These are phyloP conservation scores for Candida montana DNA, from an alignment of 805 yeast species.

Conservation along the genomic window DNA sequence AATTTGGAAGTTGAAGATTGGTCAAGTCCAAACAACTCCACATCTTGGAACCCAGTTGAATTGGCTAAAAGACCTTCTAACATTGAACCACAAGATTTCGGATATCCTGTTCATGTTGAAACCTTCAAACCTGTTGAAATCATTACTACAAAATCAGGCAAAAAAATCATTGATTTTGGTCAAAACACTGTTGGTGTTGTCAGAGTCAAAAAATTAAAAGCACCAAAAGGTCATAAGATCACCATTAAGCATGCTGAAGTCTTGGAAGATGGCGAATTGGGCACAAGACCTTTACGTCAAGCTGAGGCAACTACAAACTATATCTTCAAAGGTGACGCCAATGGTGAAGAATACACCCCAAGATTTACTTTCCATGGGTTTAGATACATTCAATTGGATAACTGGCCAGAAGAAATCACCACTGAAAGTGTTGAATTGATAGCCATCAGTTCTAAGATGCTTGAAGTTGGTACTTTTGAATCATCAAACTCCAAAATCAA, in stretches of 20 bases:
- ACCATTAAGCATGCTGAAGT: constrained; percentile 15
- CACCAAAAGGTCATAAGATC: constrained; percentile 8
- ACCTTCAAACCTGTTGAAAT: constrained; percentile 8
- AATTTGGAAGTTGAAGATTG: constrained; percentile 10
- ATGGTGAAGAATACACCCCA: constrained; percentile 14
- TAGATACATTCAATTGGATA: constrained; percentile 13
- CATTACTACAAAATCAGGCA: constrained; percentile 11
- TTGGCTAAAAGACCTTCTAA: constrained; percentile 7
- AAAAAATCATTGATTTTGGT: constrained; percentile 12
- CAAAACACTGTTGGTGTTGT: constrained; percentile 18
- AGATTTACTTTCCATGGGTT: constrained; percentile 16
- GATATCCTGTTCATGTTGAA: constrained; percentile 11
- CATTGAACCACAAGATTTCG: constrained; percentile 13
- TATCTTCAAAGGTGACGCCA: constrained; percentile 11
- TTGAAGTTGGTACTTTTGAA: constrained; percentile 9
- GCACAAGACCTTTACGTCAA: constrained; percentile 12
- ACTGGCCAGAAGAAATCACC: constrained; percentile 14
- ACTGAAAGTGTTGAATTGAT: constrained; percentile 10
- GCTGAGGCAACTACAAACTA: constrained; percentile 12
- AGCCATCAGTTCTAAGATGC: constrained; percentile 11
- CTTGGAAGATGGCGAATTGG: constrained; percentile 13
- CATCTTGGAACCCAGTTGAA: constrained; percentile 9
- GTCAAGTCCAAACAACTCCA: constrained; percentile 5
- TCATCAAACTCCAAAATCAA: constrained; percentile 12
- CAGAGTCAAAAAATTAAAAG: constrained; percentile 11